These are phyloP conservation scores for Marchantia paleacea DNA, from an alignment of 225 moss, liverwort and hornwort genomes.

Conservation along the genomic window DNA sequence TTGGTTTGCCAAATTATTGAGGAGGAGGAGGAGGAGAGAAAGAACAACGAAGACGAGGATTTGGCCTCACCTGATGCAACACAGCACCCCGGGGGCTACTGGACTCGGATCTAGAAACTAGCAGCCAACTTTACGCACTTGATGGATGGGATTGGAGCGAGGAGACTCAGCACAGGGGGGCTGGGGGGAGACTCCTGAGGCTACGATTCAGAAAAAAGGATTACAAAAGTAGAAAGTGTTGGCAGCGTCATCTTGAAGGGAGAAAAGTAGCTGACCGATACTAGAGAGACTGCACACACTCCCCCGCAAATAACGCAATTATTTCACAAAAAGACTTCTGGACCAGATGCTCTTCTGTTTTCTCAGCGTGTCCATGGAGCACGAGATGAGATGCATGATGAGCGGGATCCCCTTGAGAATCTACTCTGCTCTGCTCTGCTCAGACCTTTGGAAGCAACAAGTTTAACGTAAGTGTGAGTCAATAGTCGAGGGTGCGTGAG, in stretches of 20 bases:
- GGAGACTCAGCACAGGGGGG: not conserved
- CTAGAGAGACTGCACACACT: not conserved
- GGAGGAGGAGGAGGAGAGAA: not conserved
- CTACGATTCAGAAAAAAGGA: not conserved
- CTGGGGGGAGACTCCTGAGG: not conserved
- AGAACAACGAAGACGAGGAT: not conserved
- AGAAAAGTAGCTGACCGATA: not conserved
- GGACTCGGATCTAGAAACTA: not conserved
- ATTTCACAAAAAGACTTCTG: conserved; percentile 7
- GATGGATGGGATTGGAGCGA: conserved; percentile 4
- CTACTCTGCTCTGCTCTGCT: not conserved
- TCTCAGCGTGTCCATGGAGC: conserved; percentile 2
- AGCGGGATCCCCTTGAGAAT: not conserved
- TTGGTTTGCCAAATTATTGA: too few relatives aligned
- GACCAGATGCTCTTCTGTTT: conserved; percentile 16
- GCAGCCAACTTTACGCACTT: not conserved
- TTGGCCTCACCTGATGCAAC: conserved; percentile 17
- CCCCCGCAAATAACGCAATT: conserved; percentile 1
- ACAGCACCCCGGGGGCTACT: not conserved
- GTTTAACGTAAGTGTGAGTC: not conserved
- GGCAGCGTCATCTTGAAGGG: conserved; percentile 5
- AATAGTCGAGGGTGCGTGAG: not conserved
- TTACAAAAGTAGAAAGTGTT: not conserved
- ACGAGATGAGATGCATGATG: conserved; percentile 1
- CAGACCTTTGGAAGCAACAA: not conserved